These are phyloP conservation scores for Penicillium fimorum DNA, from an alignment of 495 filamentous ascomycete species.

Conservation along the genomic window DNA sequence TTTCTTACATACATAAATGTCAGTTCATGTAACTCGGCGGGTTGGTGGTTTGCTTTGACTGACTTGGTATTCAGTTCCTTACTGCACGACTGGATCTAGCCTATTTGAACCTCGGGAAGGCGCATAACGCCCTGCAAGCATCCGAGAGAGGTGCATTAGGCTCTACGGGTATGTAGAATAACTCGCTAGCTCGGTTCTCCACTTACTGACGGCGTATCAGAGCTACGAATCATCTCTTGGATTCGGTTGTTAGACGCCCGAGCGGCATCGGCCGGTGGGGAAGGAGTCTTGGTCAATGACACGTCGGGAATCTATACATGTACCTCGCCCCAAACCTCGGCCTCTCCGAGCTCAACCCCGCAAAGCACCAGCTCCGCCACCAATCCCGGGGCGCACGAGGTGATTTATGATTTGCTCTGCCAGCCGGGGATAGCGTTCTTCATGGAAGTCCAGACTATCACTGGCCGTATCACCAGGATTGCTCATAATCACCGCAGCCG, in stretches of 20 bases:
- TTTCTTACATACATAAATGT: constrained; percentile 3
- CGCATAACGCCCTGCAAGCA: constrained; percentile 14
- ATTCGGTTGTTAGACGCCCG: constrained; percentile 37
- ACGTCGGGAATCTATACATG: constrained; percentile 20
- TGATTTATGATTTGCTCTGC: constrained; percentile 30
- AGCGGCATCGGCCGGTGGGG: constrained; percentile 38
- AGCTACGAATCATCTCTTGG: constrained; percentile 36
- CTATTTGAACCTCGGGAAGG: constrained; percentile 13
- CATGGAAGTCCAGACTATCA: constrained; percentile 36
- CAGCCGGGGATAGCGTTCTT: constrained; percentile 36
- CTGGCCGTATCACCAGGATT: constrained; percentile 34
- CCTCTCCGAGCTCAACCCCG: constrained; percentile 17
- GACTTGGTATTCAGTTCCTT: background rate
- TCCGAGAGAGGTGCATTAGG: constrained; percentile 10
- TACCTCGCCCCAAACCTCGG: background rate
- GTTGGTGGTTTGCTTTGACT: constrained; percentile 7
- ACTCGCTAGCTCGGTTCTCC: background rate
- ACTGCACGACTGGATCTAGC: background rate
- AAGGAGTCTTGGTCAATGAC: constrained; percentile 32
- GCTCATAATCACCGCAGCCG: constrained; percentile 37
- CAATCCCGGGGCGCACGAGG: constrained; percentile 21
- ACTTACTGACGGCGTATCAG: constrained; percentile 6
- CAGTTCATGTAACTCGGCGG: background rate
- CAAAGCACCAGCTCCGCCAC: constrained; percentile 32
- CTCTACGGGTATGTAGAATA: constrained; percentile 10